Base-by-base conservation (phyloP, 768 basidiomycete species). In the Panellus pusillus region DNA sequence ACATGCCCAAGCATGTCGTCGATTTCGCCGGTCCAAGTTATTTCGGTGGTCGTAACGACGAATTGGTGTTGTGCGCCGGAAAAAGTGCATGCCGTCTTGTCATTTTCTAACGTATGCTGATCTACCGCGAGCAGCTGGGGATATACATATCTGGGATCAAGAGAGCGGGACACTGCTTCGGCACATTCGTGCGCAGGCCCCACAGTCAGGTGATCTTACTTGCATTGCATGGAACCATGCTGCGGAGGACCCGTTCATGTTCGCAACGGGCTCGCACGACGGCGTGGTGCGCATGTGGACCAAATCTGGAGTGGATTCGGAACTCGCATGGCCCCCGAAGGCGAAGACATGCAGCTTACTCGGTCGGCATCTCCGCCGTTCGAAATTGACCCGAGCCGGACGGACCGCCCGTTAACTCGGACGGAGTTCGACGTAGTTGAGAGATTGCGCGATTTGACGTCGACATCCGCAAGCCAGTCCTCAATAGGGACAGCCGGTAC, bases 101-200 rank as follows among this genome's bases (percentile, higher is more conserved):
- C 9, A 18, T 6, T 5, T 27, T 37, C 4, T 51, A 37, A 32
- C 51, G 20, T 40, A 36, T 19, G 18, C 20, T 50, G 18, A 36
- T 24, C 46, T 44, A 11, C 20, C 3, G 24, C 3, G 6, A 3
- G 32, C 55, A 91, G 90, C 80, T 55, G 91, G 91, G 4, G 87
- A 91, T 62, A 84, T 93, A 13, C 86, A 89, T 63, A 88, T 92
- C 11, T 93, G 91, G 91, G 91, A 93, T 63, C 81, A 84, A 54
- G 89, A 91, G 69, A 87, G 86, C 11, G 91, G 81, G 6, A 77
- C 82, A 8, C 71, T 90, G 1, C 73, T 93, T 3, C 89, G 90
- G 57, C 79, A 84, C 57, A 77, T 93, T 59, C 82, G 79, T 12
- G 78, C 83, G 27, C 85, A 84, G 63, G 73, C 72, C 12, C 77